phyloP scores from a whole-genome alignment of 371 early-diverging fungal genomes.

The Gilbertella persicaria region DNA sequence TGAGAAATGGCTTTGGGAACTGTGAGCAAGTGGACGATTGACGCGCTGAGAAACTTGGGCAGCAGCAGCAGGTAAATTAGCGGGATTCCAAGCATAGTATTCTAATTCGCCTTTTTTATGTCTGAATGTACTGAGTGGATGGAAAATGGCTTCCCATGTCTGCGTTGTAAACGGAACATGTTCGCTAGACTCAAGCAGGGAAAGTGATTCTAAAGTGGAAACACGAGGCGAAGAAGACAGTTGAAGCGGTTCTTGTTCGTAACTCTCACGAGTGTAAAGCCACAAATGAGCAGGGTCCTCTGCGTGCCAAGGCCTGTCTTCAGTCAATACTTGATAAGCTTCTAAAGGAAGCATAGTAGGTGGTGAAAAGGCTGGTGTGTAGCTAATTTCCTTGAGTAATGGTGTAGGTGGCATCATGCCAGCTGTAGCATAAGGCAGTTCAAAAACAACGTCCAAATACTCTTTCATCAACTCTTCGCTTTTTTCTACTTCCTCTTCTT shows the following conservation, averaged over 20 bases:
- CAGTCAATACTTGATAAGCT: neutral
- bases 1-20: neutral
- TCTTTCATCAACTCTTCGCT: neutral
- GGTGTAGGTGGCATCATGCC: neutral
- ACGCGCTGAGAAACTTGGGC: constrained; percentile 12
- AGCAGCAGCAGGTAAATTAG: constrained; percentile 8
- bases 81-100: constrained; percentile 12
- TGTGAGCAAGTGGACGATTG: neutral
- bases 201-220: neutral
- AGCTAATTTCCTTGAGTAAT: neutral
- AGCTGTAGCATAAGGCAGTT: constrained; percentile 5
- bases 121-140: constrained; percentile 23
- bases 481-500: neutral
- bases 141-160: constrained; percentile 23
- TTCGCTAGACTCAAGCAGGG: neutral
- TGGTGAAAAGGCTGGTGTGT: neutral
- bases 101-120: constrained; percentile 15
- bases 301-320: neutral
- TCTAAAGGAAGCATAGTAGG: neutral
- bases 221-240: neutral
- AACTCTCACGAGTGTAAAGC: neutral
- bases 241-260: neutral
- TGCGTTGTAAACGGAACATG: neutral
- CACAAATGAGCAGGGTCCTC: neutral
- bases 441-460: neutral